Percentiles rank a stretch among this genome's conserved stretches.
These are phyloP conservation scores for Themeda triandra DNA, from an alignment of 176 grass and related monocot species.

Conservation along the genomic window DNA sequence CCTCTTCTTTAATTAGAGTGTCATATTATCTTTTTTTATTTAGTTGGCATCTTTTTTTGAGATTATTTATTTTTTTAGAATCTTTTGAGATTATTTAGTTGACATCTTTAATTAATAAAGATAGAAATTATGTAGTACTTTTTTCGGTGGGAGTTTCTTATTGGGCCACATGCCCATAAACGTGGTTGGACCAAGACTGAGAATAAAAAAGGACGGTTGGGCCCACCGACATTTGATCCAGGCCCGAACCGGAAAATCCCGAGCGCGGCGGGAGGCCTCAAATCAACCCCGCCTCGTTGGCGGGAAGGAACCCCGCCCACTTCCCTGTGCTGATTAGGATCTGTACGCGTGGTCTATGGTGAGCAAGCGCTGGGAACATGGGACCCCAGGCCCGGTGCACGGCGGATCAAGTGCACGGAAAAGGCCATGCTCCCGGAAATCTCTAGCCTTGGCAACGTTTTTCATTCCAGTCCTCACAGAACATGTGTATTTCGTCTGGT, in stretches of 20 bases:
- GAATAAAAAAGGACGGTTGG: too few relatives aligned
- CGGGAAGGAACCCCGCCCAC: conserved; percentile 15
- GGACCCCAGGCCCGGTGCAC: rapidly evolving
- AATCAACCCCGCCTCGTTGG: conserved; percentile 21
- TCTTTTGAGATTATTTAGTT: too few relatives aligned
- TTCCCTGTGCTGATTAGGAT: neutral
- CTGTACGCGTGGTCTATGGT: neutral
- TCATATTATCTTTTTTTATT: too few relatives aligned
- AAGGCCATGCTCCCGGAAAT: neutral
- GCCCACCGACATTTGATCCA: neutral
- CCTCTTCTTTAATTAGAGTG: too few relatives aligned
- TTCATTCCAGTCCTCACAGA: neutral
- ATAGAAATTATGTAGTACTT: too few relatives aligned
- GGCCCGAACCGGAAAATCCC: neutral
- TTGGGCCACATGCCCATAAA: too few relatives aligned
- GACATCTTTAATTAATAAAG: too few relatives aligned
- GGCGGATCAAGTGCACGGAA: neutral
- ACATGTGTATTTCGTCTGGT: neutral
- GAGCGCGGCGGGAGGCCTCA: conserved; percentile 7
- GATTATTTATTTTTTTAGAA: too few relatives aligned
- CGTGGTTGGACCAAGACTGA: too few relatives aligned
- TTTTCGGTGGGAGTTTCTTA: too few relatives aligned
- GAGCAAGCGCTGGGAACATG: neutral
- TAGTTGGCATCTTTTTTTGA: too few relatives aligned
- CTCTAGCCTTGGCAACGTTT: neutral